Evolutionary conservation across 306 rosid species (phyloP), one percentile per base, ranked within the genome.

Genomic region (Quercus wislizeni): DNA sequence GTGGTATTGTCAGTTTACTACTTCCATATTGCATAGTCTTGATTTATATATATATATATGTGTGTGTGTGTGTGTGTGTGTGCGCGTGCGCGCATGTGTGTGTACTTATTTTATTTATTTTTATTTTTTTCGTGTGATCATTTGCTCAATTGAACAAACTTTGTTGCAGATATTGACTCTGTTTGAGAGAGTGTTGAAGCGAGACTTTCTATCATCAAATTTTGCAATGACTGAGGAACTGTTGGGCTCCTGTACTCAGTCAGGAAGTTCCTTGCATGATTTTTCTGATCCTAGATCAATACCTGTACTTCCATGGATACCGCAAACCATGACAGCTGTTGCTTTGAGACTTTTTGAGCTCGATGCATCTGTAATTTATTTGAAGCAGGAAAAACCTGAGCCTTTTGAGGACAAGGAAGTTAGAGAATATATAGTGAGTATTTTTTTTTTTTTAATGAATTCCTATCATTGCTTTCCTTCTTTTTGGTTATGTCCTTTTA

Each of bases 251-350:
- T 70, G 83, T 82, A 85, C 81, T 69, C 70, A 79, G 82, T 73
- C 84, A 4, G 83, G 76, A 64, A 69, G 23, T 80, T 82, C 87
- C 79, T 75, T 74, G 31, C 81, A 25, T 77, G 83, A 88, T 78
- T 79, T 74, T 67, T 64, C 78, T 41, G 92, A 83, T 76, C 80
- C 78, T 58, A 90, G 87, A 55, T 86, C 92, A 15, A 81, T 90
- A 78, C 77, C 84, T 77, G 74, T 89, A 65, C 94, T 93, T 84
- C 99, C 99, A 70, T 96, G 99, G 99, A 81, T 96, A 62, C 98
- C 99, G 43, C 90, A 82, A 80, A 96, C 97, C 54, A 82, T 87
- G 69, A 94, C 98, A 59, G 99, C 99, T 78, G 83, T 96, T 83
- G 91, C 94, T 81, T 81, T 96, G 77, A 85, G 99, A 82, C 87